Evolutionary conservation across 768 basidiomycete genomes (phyloP).

Genomic region (Boletales sp.): DNA sequence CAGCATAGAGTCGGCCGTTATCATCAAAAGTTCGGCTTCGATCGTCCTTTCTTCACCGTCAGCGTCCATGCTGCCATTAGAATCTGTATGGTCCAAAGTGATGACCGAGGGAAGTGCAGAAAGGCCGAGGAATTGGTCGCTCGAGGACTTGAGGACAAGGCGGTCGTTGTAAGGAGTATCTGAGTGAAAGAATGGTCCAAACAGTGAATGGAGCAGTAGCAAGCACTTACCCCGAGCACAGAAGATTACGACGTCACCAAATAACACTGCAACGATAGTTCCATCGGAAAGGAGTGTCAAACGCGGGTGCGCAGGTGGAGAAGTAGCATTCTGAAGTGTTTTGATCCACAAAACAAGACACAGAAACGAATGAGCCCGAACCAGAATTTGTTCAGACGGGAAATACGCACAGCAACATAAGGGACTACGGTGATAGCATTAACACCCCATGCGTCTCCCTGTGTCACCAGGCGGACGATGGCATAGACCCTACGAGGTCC

Average conservation of each 20-base stretch:
- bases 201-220: neutral
- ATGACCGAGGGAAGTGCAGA: conserved; percentile 39
- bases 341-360: neutral
- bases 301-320: conserved; percentile 69
- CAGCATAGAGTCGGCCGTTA: conserved; percentile 71
- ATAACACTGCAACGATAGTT: conserved; percentile 57
- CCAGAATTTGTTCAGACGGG: neutral
- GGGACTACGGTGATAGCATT: conserved; percentile 55
- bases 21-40: conserved; percentile 25
- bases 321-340: conserved; percentile 51
- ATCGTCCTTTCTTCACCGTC: conserved; percentile 4
- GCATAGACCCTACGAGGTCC: conserved; percentile 64
- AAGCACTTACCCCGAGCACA: conserved; percentile 54
- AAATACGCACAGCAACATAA: conserved; percentile 64
- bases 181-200: conserved; percentile 23
- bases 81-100: conserved; percentile 18
- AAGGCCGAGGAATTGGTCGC: conserved; percentile 68
- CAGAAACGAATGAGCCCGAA: neutral
- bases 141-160: conserved; percentile 65
- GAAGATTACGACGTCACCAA: conserved; percentile 73
- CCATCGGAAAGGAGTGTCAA: conserved; percentile 61
- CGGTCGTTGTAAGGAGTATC: conserved; percentile 71
- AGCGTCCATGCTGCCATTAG: conserved; percentile 7
- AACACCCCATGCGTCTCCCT: conserved; percentile 25
- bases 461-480: conserved; percentile 43